phyloP scores from a whole-genome alignment of 108 stramenopile species.

The Craspedostauros australis region DNA sequence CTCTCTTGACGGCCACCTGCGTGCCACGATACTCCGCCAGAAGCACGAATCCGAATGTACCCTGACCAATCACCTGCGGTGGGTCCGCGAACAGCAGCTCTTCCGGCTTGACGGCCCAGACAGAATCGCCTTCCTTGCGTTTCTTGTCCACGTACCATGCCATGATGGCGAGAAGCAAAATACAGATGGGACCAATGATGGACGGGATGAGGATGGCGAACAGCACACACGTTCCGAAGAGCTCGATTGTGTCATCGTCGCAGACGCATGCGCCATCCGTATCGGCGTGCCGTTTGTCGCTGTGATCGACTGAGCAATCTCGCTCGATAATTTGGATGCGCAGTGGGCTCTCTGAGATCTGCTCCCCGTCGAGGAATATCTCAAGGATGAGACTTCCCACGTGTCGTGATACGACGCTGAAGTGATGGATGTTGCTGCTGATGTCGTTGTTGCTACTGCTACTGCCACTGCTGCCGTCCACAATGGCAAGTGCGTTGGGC shows the following conservation, averaged over 20 bases:
- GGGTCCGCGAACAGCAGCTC: constrained; percentile 31
- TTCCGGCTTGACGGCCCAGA: constrained; percentile 25
- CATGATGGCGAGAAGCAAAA: constrained; percentile 12
- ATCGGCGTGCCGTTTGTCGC: not conserved
- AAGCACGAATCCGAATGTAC: constrained; percentile 22
- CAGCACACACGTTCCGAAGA: not conserved
- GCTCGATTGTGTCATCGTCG: not conserved
- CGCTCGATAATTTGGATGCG: constrained; percentile 11
- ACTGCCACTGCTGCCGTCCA: too few relatives aligned
- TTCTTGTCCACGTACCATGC: constrained; percentile 17
- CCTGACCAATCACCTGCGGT: constrained; percentile 14
- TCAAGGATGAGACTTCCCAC: constrained; percentile 13
- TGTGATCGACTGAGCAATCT: constrained; percentile 2
- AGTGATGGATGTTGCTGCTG: too few relatives aligned
- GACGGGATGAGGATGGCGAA: not conserved
- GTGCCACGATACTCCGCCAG: constrained; percentile 25
- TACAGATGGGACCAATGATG: constrained; percentile 2
- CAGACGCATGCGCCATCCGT: constrained; percentile 1
- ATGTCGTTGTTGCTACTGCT: too few relatives aligned
- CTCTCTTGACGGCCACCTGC: constrained; percentile 22
- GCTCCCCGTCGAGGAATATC: constrained; percentile 15
- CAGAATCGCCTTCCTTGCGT: constrained; percentile 17
- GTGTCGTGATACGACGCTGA: constrained; percentile 1
- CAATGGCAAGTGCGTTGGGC: too few relatives aligned
- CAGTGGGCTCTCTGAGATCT: constrained; percentile 27